Percentiles rank a stretch among this genome's conserved stretches.
Conservation (phyloP, 2,329 filamentous ascomycete species). For the Fusarium dlaminii region DNA sequence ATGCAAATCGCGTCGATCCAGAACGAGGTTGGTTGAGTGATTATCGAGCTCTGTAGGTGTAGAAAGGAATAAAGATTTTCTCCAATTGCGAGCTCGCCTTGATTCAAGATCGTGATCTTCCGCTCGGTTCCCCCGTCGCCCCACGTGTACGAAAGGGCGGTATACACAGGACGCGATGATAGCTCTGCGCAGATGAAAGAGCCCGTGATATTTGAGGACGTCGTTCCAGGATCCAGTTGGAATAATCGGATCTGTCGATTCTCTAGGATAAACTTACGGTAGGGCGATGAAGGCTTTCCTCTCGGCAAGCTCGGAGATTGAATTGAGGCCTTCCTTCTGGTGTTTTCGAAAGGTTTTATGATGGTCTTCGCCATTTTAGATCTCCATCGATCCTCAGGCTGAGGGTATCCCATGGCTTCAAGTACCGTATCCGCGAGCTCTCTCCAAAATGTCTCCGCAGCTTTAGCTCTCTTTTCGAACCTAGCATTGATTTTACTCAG, state of each 20-base stretch:
- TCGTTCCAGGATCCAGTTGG: no score
- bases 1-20: neutral
- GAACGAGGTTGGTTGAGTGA: neutral
- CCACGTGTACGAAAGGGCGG: neutral
- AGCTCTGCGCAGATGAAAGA: neutral
- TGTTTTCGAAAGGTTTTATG: neutral
- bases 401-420: neutral
- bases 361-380: neutral
- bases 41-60: rapidly evolving
- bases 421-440: neutral
- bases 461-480: neutral
- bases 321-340: rapidly evolving
- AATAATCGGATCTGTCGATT: no score
- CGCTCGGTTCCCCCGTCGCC: neutral
- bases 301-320: neutral
- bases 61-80: neutral
- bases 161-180: neutral
- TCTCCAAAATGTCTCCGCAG: neutral
- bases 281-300: neutral
- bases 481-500: neutral
- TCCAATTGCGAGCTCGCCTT: neutral
- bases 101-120: neutral
- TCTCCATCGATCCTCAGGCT: neutral
- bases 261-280: no score
- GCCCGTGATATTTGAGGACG: no score